phyloP scores from a whole-genome alignment of 768 basidiomycete species.

The Cystobasidiopsis lactophilus region DNA sequence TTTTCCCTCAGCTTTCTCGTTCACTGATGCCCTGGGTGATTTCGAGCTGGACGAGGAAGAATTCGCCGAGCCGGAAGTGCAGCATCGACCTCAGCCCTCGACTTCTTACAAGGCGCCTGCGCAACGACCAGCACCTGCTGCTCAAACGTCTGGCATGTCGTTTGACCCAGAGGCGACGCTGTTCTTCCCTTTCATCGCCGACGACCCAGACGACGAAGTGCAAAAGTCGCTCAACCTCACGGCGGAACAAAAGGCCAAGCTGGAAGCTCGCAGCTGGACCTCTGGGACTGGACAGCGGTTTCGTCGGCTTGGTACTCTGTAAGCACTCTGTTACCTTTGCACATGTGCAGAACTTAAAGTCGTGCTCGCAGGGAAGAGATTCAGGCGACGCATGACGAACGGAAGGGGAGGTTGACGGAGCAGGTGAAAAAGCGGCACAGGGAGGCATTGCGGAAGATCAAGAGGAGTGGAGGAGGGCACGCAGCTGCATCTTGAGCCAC shows the following conservation, averaged over 20 bases:
- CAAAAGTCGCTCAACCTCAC: neutral
- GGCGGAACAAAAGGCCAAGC: neutral
- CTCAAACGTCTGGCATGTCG: neutral
- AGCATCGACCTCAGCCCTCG: neutral
- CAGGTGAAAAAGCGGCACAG: slow-evolving; percentile 58
- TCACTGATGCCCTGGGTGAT: slow-evolving; percentile 34
- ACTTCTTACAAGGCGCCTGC: neutral
- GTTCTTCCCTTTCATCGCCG: slow-evolving; percentile 10
- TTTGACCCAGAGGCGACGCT: slow-evolving; percentile 1
- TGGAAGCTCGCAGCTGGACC: slow-evolving; percentile 8
- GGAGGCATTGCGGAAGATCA: slow-evolving; percentile 39
- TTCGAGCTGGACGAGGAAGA: slow-evolving; percentile 52
- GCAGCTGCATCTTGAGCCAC: too few relatives aligned
- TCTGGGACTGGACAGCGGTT: slow-evolving; percentile 33
- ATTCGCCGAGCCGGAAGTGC: slow-evolving; percentile 24
- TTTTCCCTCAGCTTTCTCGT: slow-evolving; percentile 37
- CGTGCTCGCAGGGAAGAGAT: slow-evolving; percentile 34
- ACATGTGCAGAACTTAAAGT: slow-evolving; percentile 7
- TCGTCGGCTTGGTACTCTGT: slow-evolving; percentile 24
- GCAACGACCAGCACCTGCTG: neutral
- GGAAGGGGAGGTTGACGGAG: slow-evolving; percentile 41
- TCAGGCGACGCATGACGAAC: slow-evolving; percentile 45
- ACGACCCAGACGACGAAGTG: slow-evolving; percentile 3
- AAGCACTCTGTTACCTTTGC: neutral
- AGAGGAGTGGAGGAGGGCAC: too few relatives aligned